phyloP scores from a whole-genome alignment of 441 rosid species.

The Gossypium schwendimanii region DNA sequence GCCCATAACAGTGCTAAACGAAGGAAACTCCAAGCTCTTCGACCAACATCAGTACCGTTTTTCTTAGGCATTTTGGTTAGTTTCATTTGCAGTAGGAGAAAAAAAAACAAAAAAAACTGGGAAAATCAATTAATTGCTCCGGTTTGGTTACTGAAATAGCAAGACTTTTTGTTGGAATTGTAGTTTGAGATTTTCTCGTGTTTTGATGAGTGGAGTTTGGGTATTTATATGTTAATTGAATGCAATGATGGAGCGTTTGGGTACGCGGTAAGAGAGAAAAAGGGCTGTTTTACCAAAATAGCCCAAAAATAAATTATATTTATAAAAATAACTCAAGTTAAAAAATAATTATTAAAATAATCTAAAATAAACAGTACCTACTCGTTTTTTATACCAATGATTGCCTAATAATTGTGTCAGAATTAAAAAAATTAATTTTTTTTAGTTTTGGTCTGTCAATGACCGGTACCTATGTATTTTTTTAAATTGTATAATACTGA shows the following conservation, averaged over 20 bases:
- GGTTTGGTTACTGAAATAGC: not conserved
- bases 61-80: slow-evolving; percentile 23
- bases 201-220: not conserved
- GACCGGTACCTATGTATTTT: too few relatives aligned
- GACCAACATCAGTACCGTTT: slow-evolving; percentile 21
- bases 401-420: too few relatives aligned
- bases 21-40: slow-evolving; percentile 49
- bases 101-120: too few relatives aligned
- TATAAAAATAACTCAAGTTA: too few relatives aligned
- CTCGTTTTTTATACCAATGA: too few relatives aligned
- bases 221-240: not conserved
- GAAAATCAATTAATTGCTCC: not conserved
- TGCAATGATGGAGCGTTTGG: not conserved
- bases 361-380: too few relatives aligned
- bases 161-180: not conserved
- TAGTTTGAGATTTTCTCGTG: not conserved
- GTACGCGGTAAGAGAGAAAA: slow-evolving; percentile 27
- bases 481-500: too few relatives aligned
- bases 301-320: too few relatives aligned
- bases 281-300: too few relatives aligned
- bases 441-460: too few relatives aligned
- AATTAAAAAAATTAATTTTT: too few relatives aligned
- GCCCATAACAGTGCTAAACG: slow-evolving; percentile 59
- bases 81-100: not conserved
- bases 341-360: too few relatives aligned